These are phyloP conservation scores for Dalbergia cultrata DNA, from an alignment of 306 rosid genomes.

Conservation along the genomic window DNA sequence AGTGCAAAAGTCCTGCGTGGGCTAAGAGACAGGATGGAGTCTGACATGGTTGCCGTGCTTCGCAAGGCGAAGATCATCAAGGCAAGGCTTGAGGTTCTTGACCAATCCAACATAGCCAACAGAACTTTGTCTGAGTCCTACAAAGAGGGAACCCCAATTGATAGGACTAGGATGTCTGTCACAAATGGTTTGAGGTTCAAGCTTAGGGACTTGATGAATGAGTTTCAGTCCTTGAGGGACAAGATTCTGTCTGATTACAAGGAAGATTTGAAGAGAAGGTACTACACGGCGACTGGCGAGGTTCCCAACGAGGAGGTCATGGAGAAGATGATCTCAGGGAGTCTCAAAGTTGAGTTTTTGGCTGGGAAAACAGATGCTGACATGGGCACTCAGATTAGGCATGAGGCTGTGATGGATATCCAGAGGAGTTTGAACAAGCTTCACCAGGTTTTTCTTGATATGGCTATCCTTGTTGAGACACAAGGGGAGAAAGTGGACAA, in stretches of 20 bases:
- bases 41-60: slow-evolving; percentile 77
- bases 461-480: slow-evolving; percentile 90
- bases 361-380: slow-evolving; percentile 77
- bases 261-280: slow-evolving; percentile 84
- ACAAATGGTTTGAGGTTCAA: slow-evolving; percentile 84
- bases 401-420: slow-evolving; percentile 82
- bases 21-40: slow-evolving; percentile 81
- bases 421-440: slow-evolving; percentile 91
- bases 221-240: slow-evolving; percentile 77
- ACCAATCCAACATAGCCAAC: slow-evolving; percentile 67
- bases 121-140: slow-evolving; percentile 61
- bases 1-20: slow-evolving; percentile 87
- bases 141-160: slow-evolving; percentile 68
- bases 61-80: slow-evolving; percentile 75
- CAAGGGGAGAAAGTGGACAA: slow-evolving; percentile 83
- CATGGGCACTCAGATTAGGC: slow-evolving; percentile 65
- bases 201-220: slow-evolving; percentile 79
- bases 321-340: slow-evolving; percentile 74
- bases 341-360: slow-evolving; percentile 65
- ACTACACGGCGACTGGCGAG: slow-evolving; percentile 65
- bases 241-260: slow-evolving; percentile 74
- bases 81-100: slow-evolving; percentile 69
- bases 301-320: slow-evolving; percentile 74
- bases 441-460: slow-evolving; percentile 93
- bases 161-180: slow-evolving; percentile 74